Conservation (phyloP, 805 yeast species). For the Metschnikowia reukaufii region DNA sequence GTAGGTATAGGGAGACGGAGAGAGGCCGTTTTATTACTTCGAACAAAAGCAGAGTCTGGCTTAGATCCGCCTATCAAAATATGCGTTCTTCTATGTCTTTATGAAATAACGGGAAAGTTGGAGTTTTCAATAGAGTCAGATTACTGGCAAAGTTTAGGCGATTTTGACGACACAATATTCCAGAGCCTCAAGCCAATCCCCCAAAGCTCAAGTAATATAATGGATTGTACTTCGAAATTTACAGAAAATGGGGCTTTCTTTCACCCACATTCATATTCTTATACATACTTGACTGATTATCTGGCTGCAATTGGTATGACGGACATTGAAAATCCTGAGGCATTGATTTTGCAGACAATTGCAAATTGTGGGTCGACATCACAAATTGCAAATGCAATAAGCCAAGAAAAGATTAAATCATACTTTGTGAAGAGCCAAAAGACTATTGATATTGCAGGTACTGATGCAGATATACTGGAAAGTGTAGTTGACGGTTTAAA, state of each 20-base stretch:
- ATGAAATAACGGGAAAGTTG: constrained; percentile 4
- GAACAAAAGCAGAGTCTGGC: constrained; percentile 6
- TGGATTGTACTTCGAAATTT: neutral
- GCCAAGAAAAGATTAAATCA: neutral
- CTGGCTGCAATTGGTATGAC: neutral
- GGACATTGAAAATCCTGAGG: neutral
- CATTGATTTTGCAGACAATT: neutral
- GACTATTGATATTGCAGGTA: neutral
- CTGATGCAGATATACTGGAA: neutral
- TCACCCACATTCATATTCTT: constrained; percentile 5
- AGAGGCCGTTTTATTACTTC: constrained; percentile 12
- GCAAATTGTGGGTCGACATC: constrained; percentile 2
- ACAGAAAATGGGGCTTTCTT: constrained; percentile 5
- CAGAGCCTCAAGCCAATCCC: constrained; percentile 2
- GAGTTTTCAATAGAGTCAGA: constrained; percentile 3
- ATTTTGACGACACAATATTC: neutral
- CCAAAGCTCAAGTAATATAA: neutral
- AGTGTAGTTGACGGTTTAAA: neutral
- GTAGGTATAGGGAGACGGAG: constrained; percentile 13
- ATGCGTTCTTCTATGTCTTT: constrained; percentile 6
- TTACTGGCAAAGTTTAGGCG: constrained; percentile 11
- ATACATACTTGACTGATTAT: neutral
- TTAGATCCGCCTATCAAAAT: constrained; percentile 7
- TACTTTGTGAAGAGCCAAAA: neutral
- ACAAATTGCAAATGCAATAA: neutral